These are phyloP conservation scores for Plasmopara halstedii DNA, from an alignment of 352 stramenopile species.

Conservation along the genomic window DNA sequence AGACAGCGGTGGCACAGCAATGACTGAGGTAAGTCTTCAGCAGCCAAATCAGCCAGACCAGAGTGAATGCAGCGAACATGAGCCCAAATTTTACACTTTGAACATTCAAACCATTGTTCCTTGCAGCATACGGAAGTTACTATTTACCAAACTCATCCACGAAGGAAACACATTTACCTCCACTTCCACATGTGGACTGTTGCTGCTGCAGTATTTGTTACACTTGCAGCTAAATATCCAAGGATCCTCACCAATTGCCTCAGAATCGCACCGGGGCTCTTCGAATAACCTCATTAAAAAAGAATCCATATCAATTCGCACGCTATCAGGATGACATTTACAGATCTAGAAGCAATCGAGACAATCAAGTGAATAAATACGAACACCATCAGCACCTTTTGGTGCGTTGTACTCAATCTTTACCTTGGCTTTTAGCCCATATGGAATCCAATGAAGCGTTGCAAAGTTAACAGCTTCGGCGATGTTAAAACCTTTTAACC, in stretches of 20 bases:
- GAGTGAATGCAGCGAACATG: slow-evolving; percentile 65
- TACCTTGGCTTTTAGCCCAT: slow-evolving; percentile 73
- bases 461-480: slow-evolving; percentile 89
- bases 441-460: slow-evolving; percentile 74
- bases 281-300: slow-evolving; percentile 69
- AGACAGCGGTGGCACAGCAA: slow-evolving; percentile 53
- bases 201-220: slow-evolving; percentile 56
- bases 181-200: slow-evolving; percentile 34
- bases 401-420: neutral
- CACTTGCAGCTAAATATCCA: slow-evolving; percentile 76
- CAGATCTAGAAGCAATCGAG: slow-evolving; percentile 36
- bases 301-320: slow-evolving; percentile 80
- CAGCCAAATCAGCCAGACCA: slow-evolving; percentile 23
- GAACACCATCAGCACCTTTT: neutral
- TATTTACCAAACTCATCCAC: slow-evolving; percentile 1
- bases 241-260: slow-evolving; percentile 41
- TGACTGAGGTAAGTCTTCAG: slow-evolving; percentile 36
- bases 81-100: slow-evolving; percentile 65
- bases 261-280: slow-evolving; percentile 18
- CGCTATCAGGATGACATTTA: slow-evolving; percentile 77
- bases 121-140: slow-evolving; percentile 9
- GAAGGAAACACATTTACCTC: slow-evolving; percentile 28
- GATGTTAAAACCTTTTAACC: slow-evolving; percentile 80
- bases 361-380: neutral
- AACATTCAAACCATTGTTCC: slow-evolving; percentile 81